phyloP scores from a whole-genome alignment of 2,329 filamentous ascomycete genomes.

The Monosporascus sp. region DNA sequence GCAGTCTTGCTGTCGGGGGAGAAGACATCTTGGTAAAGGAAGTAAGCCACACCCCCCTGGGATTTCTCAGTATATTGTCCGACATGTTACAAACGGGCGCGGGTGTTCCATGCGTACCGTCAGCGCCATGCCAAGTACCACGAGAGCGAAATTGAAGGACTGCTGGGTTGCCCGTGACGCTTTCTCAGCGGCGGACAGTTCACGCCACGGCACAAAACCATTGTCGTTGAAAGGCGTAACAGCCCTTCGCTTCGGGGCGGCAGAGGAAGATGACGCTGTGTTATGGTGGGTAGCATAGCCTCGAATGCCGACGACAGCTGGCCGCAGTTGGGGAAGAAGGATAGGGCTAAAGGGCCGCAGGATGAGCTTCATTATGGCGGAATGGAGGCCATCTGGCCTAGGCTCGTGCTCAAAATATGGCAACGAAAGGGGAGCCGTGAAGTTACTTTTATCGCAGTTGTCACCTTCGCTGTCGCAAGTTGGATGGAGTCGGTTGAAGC shows the following conservation, averaged over 20 bases:
- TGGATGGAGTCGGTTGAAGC: conserved; percentile 12
- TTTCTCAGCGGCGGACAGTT: conserved; percentile 73
- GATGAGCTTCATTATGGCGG: conserved; percentile 43
- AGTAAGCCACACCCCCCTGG: conserved; percentile 70
- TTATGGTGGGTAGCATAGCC: conserved; percentile 56
- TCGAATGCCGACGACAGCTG: conserved; percentile 37
- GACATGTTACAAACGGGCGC: not conserved
- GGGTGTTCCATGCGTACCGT: conserved; percentile 51
- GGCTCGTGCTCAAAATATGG: not conserved
- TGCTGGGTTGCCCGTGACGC: conserved; percentile 82
- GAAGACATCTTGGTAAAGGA: conserved; percentile 79
- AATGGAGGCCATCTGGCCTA: conserved; percentile 27
- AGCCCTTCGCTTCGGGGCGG: conserved; percentile 53
- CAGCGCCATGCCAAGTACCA: conserved; percentile 67
- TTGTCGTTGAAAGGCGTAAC: conserved; percentile 85
- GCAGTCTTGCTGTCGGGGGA: conserved; percentile 78
- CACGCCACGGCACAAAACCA: conserved; percentile 73
- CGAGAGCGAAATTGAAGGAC: conserved; percentile 78
- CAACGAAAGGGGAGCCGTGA: not conserved
- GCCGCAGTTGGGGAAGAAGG: conserved; percentile 28
- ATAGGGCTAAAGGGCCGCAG: conserved; percentile 32
- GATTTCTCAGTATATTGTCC: conserved; percentile 4
- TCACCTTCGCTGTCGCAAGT: not conserved
- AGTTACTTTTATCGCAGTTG: not conserved
- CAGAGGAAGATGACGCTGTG: conserved; percentile 25